Conservation (phyloP, 768 basidiomycete species). For the Hericium coralloides region DNA sequence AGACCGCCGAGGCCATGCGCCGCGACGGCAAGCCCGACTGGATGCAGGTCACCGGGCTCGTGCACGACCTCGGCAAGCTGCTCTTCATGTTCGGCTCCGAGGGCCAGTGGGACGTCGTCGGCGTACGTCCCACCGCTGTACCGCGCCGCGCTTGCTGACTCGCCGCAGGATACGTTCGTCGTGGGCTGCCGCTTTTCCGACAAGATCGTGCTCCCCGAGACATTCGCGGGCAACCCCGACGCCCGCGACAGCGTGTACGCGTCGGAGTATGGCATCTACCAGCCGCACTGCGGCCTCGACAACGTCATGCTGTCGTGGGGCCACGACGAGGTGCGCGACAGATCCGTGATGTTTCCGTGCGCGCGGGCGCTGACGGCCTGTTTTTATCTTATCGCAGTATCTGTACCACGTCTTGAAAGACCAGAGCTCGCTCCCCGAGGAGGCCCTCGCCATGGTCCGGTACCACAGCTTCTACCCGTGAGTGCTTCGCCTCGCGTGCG, state of each 20-base stretch:
- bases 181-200: slow-evolving; percentile 85
- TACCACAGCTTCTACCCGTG: slow-evolving; percentile 92
- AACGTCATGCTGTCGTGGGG: slow-evolving; percentile 89
- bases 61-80: slow-evolving; percentile 88
- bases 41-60: slow-evolving; percentile 85
- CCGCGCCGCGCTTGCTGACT: slow-evolving; percentile 1
- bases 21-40: slow-evolving; percentile 83
- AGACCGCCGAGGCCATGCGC: slow-evolving; percentile 87
- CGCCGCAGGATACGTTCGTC: slow-evolving; percentile 55
- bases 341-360: background rate
- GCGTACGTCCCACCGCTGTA: slow-evolving; percentile 35
- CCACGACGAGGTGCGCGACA: slow-evolving; percentile 67
- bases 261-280: slow-evolving; percentile 66
- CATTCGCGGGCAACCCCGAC: slow-evolving; percentile 71
- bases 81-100: slow-evolving; percentile 75
- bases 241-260: slow-evolving; percentile 54
- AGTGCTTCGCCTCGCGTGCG: slow-evolving; percentile 13
- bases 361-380: background rate
- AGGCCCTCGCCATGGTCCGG: slow-evolving; percentile 85
- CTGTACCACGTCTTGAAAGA: slow-evolving; percentile 77
- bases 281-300: slow-evolving; percentile 72
- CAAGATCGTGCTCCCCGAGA: slow-evolving; percentile 73
- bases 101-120: slow-evolving; percentile 94
- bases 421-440: slow-evolving; percentile 72
- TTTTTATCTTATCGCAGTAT: slow-evolving; percentile 38